A percentile compares a stretch with the other conserved stretches of the same genome.
Conservation (phyloP, 495 filamentous ascomycete species). For the Penicillium psychrofluorescens region DNA sequence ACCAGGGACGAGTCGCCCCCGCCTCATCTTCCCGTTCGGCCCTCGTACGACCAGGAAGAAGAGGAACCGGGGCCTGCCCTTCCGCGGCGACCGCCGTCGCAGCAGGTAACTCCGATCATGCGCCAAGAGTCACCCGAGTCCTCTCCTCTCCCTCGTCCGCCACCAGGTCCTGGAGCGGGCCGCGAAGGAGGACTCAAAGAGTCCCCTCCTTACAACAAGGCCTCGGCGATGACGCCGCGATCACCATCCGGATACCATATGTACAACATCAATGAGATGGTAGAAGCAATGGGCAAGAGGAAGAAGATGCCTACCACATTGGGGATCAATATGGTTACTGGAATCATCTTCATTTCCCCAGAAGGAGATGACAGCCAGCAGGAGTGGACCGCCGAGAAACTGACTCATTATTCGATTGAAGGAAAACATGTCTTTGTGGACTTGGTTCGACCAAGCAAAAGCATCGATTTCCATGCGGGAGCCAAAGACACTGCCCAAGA, state of each 20-base stretch:
- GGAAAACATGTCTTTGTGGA: slow-evolving; percentile 98
- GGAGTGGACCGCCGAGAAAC: slow-evolving; percentile 89
- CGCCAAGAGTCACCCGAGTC: slow-evolving; percentile 43
- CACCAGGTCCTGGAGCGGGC: slow-evolving; percentile 16
- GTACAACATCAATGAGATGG: slow-evolving; percentile 95
- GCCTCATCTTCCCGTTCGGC: slow-evolving; percentile 35
- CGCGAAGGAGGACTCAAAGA: slow-evolving; percentile 34
- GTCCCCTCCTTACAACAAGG: slow-evolving; percentile 54
- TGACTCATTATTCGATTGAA: slow-evolving; percentile 93
- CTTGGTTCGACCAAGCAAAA: slow-evolving; percentile 82
- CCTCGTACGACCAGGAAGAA: slow-evolving; percentile 44
- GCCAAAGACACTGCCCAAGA: slow-evolving; percentile 95
- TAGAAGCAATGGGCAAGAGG: slow-evolving; percentile 86
- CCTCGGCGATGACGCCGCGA: slow-evolving; percentile 36
- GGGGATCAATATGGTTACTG: slow-evolving; percentile 80
- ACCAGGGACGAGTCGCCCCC: slow-evolving; percentile 28
- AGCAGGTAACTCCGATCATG: slow-evolving; percentile 45
- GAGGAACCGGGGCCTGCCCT: slow-evolving; percentile 54
- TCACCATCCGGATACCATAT: slow-evolving; percentile 79
- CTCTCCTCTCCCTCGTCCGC: slow-evolving; percentile 19
- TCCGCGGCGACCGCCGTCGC: slow-evolving; percentile 61
- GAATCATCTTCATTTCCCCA: slow-evolving; percentile 83
- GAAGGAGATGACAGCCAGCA: slow-evolving; percentile 82
- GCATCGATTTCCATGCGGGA: slow-evolving; percentile 92
- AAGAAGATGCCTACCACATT: slow-evolving; percentile 97